phyloP scores from a whole-genome alignment of 164 flowering plant species.

The Vitis amurensis region DNA sequence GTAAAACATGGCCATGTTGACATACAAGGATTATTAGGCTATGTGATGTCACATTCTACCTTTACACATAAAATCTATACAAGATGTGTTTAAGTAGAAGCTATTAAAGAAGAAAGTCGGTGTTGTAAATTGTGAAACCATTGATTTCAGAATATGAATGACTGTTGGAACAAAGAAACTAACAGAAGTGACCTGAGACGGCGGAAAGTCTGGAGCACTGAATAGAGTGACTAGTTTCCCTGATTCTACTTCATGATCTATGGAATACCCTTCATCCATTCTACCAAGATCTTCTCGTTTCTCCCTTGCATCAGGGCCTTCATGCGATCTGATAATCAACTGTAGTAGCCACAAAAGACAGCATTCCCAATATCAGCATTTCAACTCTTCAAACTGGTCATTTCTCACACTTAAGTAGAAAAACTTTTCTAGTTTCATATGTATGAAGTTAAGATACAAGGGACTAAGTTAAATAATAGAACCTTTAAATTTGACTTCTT shows the following conservation, averaged over 20 bases:
- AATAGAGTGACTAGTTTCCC: conserved; percentile 27
- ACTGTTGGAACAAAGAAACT: background rate
- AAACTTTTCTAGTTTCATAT: too few species aligned
- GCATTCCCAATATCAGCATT: background rate
- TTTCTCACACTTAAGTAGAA: background rate
- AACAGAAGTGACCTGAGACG: conserved; percentile 4
- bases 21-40: too few species aligned
- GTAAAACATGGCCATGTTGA: too few species aligned
- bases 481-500: conserved; percentile 24
- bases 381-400: background rate
- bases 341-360: conserved; percentile 4
- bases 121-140: background rate
- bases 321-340: conserved; percentile 31
- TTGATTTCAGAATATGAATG: too few species aligned
- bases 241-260: conserved; percentile 25
- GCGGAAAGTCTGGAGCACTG: conserved; percentile 30
- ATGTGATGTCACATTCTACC: too few species aligned
- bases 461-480: background rate
- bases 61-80: too few species aligned
- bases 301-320: conserved; percentile 29
- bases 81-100: background rate
- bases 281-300: conserved; percentile 11
- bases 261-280: conserved; percentile 18
- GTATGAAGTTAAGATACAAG: background rate
- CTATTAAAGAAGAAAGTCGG: background rate